Conservation (phyloP, 306 rosid genomes). For the apple (Malus domestica) region DNA sequence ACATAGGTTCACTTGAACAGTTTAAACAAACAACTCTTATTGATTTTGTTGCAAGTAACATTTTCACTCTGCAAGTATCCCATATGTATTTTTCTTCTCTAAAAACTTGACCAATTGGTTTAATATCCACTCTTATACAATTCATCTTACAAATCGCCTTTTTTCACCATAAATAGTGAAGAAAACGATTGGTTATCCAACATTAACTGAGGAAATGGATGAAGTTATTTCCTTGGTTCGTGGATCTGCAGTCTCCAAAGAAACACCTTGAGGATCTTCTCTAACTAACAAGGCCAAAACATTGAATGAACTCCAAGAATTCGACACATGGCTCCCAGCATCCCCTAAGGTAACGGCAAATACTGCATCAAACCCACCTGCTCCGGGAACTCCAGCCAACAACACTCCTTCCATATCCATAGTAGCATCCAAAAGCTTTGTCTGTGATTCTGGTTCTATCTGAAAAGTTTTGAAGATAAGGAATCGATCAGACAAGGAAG, state of each 20-base stretch:
- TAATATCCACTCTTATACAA: not conserved
- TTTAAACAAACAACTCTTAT: not conserved
- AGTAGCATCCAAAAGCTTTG: slow-evolving; percentile 72
- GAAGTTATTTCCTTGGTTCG: slow-evolving; percentile 64
- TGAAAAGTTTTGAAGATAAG: slow-evolving; percentile 23
- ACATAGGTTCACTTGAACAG: not conserved
- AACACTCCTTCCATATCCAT: slow-evolving; percentile 89
- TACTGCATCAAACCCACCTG: slow-evolving; percentile 96
- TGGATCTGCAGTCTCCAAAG: slow-evolving; percentile 74
- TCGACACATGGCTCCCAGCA: slow-evolving; percentile 44
- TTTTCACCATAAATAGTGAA: not conserved
- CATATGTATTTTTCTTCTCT: not conserved
- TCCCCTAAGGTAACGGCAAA: slow-evolving; percentile 79
- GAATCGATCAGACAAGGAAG: slow-evolving; percentile 1
- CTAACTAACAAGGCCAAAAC: slow-evolving; percentile 84
- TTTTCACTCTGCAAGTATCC: not conserved
- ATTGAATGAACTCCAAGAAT: slow-evolving; percentile 52
- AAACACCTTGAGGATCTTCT: slow-evolving; percentile 89
- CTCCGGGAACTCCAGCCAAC: slow-evolving; percentile 98
- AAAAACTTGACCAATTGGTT: not conserved
- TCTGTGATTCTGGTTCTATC: slow-evolving; percentile 95
- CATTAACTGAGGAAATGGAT: slow-evolving; percentile 58
- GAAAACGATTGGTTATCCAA: slow-evolving; percentile 25
- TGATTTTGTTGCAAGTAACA: not conserved
- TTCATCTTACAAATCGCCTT: not conserved